Percentiles rank a stretch among this genome's conserved stretches.
phyloP scores from a whole-genome alignment of 768 basidiomycete species.

The Auricularia heimuer region DNA sequence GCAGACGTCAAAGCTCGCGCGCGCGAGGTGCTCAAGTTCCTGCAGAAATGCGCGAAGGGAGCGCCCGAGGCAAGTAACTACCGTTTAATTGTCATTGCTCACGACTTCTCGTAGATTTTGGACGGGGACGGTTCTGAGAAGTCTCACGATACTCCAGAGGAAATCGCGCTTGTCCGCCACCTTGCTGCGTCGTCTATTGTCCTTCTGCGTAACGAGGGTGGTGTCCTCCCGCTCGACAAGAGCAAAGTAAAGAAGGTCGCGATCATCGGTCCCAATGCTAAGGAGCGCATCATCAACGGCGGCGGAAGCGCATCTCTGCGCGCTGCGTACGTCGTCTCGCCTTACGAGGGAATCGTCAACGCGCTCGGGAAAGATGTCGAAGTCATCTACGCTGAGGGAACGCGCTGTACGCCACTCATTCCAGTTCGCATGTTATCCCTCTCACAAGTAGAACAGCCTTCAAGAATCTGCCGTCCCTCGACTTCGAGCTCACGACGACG shows the following conservation, averaged over 20 bases:
- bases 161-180: conserved; percentile 45
- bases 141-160: conserved; percentile 46
- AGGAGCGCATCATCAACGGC: conserved; percentile 56
- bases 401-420: conserved; percentile 36
- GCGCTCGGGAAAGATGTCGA: conserved; percentile 37
- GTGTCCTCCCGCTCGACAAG: conserved; percentile 41
- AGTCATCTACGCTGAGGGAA: conserved; percentile 51
- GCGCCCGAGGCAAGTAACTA: conserved; percentile 57
- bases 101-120: conserved; percentile 1
- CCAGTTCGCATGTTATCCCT: not conserved
- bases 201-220: conserved; percentile 50
- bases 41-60: conserved; percentile 53
- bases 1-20: conserved; percentile 19
- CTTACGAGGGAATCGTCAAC: conserved; percentile 47
- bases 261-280: conserved; percentile 61
- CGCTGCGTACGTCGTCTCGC: conserved; percentile 53
- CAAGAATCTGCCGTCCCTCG: conserved; percentile 63
- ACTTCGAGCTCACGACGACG: conserved; percentile 43
- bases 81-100: not conserved
- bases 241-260: conserved; percentile 39
- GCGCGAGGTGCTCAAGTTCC: conserved; percentile 39
- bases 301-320: conserved; percentile 65
- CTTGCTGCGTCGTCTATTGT: conserved; percentile 56
- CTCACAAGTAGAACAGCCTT: conserved; percentile 32
- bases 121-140: conserved; percentile 55